A percentile compares a stretch with the other conserved stretches of the same genome.
phyloP scores from a whole-genome alignment of 345 rosid species.

The Euclidium syriacum region DNA sequence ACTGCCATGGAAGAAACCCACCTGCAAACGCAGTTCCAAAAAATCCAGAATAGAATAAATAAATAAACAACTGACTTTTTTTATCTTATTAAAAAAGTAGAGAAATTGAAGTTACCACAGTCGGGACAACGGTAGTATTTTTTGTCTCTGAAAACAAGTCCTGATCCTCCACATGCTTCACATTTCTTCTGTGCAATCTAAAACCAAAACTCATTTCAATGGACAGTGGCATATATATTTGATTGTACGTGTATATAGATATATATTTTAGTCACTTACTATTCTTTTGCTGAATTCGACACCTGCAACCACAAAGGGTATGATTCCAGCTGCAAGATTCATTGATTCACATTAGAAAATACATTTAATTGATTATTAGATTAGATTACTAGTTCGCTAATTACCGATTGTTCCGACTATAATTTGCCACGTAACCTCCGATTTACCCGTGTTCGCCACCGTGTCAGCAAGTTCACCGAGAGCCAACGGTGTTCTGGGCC shows the following conservation, averaged over 20 bases:
- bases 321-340: constrained; percentile 69
- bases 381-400: background rate
- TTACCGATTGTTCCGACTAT: constrained; percentile 66
- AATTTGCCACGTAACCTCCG: constrained; percentile 70
- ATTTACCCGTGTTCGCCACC: constrained; percentile 36
- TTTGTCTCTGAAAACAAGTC: constrained; percentile 54
- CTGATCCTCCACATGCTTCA: constrained; percentile 64
- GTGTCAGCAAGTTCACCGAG: constrained; percentile 36
- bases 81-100: background rate
- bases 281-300: constrained; percentile 91
- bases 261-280: constrained; percentile 26
- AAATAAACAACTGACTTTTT: background rate
- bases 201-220: constrained; percentile 18
- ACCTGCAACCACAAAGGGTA: constrained; percentile 81
- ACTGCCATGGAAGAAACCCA: constrained; percentile 93
- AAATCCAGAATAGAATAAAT: background rate
- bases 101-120: constrained; percentile 37
- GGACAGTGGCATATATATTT: background rate
- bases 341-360: constrained; percentile 27
- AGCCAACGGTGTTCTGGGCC: constrained; percentile 22
- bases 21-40: constrained; percentile 37
- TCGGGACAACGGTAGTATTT: constrained; percentile 60
- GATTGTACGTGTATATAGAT: background rate
- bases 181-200: constrained; percentile 82
- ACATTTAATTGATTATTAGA: background rate